A percentile compares a stretch with the other conserved stretches of the same genome.
phyloP scores from a whole-genome alignment of 2,329 filamentous ascomycete genomes.

The Claviceps paspali region DNA sequence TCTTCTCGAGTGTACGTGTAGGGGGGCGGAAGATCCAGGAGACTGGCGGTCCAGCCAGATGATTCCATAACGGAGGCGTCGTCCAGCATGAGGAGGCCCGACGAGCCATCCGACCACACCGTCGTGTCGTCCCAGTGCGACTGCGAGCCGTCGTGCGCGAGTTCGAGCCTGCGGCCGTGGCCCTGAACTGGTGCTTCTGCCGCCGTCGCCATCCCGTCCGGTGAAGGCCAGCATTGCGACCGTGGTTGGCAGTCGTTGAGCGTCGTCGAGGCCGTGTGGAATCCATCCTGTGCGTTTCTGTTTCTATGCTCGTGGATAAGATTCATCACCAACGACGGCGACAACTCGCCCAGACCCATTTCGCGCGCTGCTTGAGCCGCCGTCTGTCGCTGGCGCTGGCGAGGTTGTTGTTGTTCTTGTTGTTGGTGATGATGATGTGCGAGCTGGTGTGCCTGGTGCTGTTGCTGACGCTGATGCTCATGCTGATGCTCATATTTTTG shows the following conservation, averaged over 20 bases:
- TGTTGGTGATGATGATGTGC: neutral
- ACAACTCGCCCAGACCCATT: constrained; percentile 3
- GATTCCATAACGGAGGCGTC: constrained; percentile 1
- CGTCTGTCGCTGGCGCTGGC: neutral
- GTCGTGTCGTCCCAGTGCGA: constrained; percentile 6
- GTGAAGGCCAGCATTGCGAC: too few relatives aligned
- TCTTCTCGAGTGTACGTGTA: too few relatives aligned
- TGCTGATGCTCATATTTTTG: neutral
- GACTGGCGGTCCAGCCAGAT: constrained; percentile 1
- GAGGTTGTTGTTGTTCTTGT: neutral
- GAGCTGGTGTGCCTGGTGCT: too few relatives aligned
- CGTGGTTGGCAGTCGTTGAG: too few relatives aligned
- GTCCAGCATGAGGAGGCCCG: constrained; percentile 4
- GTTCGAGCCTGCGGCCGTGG: too few relatives aligned
- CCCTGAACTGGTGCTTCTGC: too few relatives aligned
- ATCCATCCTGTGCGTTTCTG: too few relatives aligned
- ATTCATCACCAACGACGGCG: too few relatives aligned
- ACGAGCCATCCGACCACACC: constrained; percentile 5
- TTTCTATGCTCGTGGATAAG: too few relatives aligned
- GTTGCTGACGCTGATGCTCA: neutral
- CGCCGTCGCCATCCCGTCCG: too few relatives aligned
- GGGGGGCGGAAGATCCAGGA: too few relatives aligned
- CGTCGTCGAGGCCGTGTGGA: constrained; percentile 1
- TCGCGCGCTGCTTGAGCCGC: neutral
- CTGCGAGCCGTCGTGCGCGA: neutral